phyloP scores from a whole-genome alignment of 2,329 filamentous ascomycete genomes.

The Rasamsonia emersonii region DNA sequence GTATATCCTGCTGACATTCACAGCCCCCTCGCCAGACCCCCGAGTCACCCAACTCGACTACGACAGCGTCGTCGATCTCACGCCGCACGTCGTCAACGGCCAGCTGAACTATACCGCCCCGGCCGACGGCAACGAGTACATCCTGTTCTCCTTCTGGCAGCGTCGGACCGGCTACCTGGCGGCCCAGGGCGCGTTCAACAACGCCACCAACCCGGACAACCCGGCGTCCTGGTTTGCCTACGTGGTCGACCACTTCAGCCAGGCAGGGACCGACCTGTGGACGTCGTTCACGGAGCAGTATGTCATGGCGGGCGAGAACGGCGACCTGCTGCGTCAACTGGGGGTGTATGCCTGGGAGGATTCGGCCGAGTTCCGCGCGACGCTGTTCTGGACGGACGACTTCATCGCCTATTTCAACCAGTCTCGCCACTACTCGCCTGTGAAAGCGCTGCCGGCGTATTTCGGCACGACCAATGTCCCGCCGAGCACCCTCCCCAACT shows the following conservation, averaged over 20 bases:
- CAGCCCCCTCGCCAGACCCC: not conserved
- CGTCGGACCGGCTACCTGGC: constrained; percentile 2
- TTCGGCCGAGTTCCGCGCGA: constrained; percentile 1
- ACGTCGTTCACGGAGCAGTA: constrained; percentile 1
- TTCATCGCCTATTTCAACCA: not conserved
- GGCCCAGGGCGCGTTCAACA: constrained; percentile 1
- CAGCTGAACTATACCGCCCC: not conserved
- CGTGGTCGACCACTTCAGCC: constrained; percentile 2
- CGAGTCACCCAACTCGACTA: constrained; percentile 1
- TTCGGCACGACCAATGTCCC: constrained; percentile 2
- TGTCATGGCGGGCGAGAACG: constrained; percentile 1
- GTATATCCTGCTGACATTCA: too few relatives aligned
- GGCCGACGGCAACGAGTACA: not conserved
- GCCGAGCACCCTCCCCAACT: not conserved
- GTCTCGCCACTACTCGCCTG: not conserved
- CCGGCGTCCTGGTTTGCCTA: constrained; percentile 2
- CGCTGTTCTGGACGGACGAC: constrained; percentile 1
- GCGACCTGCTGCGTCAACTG: not conserved
- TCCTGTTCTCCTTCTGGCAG: constrained; percentile 1
- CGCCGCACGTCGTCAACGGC: not conserved
- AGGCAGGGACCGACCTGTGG: constrained; percentile 1
- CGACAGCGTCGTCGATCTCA: not conserved
- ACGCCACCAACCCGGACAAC: constrained; percentile 1
- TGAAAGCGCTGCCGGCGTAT: not conserved
- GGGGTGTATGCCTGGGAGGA: constrained; percentile 1